Evolutionary conservation across 75 land plant genomes (phyloP).

Genomic region (Larix kaempferi): DNA sequence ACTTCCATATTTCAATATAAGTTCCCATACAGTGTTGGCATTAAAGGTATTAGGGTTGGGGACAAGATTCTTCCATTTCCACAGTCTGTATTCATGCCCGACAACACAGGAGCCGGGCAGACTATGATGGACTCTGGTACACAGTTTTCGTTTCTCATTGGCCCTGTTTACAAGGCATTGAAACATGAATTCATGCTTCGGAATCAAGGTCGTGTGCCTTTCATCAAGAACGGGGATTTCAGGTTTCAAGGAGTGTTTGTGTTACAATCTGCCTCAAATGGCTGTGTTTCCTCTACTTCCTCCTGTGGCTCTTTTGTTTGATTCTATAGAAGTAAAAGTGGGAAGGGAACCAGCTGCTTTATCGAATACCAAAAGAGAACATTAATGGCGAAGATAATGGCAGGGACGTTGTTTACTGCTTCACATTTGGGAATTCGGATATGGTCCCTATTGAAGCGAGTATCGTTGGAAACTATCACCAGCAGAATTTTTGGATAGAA

Average conservation of each 20-base stretch:
- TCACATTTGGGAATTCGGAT: conserved; percentile 9
- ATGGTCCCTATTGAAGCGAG: neutral
- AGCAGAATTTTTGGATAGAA: conserved; percentile 32
- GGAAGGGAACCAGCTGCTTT: conserved; percentile 1
- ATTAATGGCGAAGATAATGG: neutral
- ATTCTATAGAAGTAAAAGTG: neutral
- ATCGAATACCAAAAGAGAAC: neutral
- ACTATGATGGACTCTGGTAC: conserved; percentile 10
- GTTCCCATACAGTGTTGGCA: neutral
- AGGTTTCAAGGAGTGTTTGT: neutral
- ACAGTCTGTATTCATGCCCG: neutral
- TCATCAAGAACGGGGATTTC: neutral
- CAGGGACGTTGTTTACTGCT: conserved; percentile 12
- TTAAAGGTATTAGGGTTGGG: conserved; percentile 8
- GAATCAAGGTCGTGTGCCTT: neutral
- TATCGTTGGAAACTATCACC: conserved; percentile 39
- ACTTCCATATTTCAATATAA: neutral
- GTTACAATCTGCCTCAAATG: neutral
- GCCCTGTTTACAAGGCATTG: neutral
- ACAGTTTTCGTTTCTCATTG: neutral
- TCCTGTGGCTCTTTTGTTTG: neutral
- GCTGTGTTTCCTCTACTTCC: neutral
- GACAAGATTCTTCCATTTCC: neutral
- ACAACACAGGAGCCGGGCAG: conserved; percentile 2
- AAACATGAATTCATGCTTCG: conserved; percentile 1